Base-by-base conservation (phyloP, 148 eudicot species). In the Vaccinium macrocarpon region DNA sequence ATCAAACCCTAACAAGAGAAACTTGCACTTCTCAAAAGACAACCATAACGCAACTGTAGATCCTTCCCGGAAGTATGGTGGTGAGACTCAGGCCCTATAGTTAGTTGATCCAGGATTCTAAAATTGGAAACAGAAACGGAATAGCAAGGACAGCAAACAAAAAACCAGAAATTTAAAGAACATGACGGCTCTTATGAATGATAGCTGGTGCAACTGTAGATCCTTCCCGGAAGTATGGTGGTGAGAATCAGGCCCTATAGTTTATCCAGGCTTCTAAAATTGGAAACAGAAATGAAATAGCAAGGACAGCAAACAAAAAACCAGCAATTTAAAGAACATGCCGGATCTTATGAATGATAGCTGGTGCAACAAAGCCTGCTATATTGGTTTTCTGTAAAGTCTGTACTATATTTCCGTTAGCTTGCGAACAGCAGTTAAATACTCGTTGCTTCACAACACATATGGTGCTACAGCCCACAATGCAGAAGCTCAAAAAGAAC, bases 401-500 rank as follows among this genome's bases (percentile, higher is more conserved):
- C 68, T 27, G 53, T 82, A 68, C 59, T 18, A 7, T 81, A 19
- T 25, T 82, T 82, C 76, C 55, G 19, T 82, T 52, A 66, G 53
- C 52, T 27, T 50, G 76, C 49, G 38, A 81, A 66, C 12, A 64
- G 32, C 48, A 21, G 23, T 50, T 50, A 38, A 50, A 42, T 42
- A 62, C 27, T 71, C 61, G 27, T 82, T 66, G 35, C 38, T 82
- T 18, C 35, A 55, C 11, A n/a, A 27, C 72, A 68, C 55, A 68
- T 49, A 25, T 49, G 12, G 76, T 27, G 12, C 12, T 62, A 62
- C 27, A 25, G 46, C 51, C 6, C 49, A 51, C 27, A 51, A 27
- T 81, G 89, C 89, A 88, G 74, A 84, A 77, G 82, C 66, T 83
- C 90, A 88, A 83, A 79, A 86, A 83, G 86, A 85, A 85, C 89